Evolutionary conservation across 257 asterid genomes (phyloP).

Genomic region (Phtheirospermum japonicum): DNA sequence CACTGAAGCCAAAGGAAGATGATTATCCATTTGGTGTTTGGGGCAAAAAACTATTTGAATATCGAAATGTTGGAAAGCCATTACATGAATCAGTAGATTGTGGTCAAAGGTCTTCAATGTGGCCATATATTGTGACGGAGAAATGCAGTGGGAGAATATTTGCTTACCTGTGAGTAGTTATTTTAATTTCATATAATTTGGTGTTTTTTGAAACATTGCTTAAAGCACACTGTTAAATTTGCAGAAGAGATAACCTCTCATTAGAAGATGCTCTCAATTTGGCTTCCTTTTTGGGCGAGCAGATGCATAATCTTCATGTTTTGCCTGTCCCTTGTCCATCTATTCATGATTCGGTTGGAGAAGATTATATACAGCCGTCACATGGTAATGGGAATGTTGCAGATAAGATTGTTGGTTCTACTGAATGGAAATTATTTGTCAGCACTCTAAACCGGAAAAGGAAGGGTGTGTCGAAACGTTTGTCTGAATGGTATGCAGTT

Average conservation of each 20-base stretch:
- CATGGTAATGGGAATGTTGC: constrained; percentile 40
- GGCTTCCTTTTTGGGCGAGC: constrained; percentile 92
- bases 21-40: constrained; percentile 86
- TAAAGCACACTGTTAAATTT: constrained; percentile 30
- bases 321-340: constrained; percentile 75
- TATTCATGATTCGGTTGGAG: constrained; percentile 32
- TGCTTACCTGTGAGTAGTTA: constrained; percentile 74
- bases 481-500: constrained; percentile 69
- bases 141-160: constrained; percentile 86
- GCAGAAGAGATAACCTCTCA: constrained; percentile 80
- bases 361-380: constrained; percentile 37
- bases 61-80: constrained; percentile 48
- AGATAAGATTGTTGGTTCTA: constrained; percentile 43
- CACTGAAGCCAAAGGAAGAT: constrained; percentile 37
- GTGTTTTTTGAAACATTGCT: too few relatives aligned
- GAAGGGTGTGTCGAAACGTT: constrained; percentile 48
- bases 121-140: constrained; percentile 81
- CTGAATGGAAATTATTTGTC: too few relatives aligned
- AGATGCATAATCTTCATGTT: constrained; percentile 72
- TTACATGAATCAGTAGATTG: constrained; percentile 38
- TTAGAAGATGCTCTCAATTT: constrained; percentile 57
- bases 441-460: too few relatives aligned
- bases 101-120: constrained; percentile 44
- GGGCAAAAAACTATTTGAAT: constrained; percentile 65
- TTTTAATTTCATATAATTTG: constrained; percentile 20